Percentiles rank a stretch among this genome's conserved stretches.
phyloP scores from a whole-genome alignment of 768 basidiomycete species.

The Agaricus sinodeliciosus region DNA sequence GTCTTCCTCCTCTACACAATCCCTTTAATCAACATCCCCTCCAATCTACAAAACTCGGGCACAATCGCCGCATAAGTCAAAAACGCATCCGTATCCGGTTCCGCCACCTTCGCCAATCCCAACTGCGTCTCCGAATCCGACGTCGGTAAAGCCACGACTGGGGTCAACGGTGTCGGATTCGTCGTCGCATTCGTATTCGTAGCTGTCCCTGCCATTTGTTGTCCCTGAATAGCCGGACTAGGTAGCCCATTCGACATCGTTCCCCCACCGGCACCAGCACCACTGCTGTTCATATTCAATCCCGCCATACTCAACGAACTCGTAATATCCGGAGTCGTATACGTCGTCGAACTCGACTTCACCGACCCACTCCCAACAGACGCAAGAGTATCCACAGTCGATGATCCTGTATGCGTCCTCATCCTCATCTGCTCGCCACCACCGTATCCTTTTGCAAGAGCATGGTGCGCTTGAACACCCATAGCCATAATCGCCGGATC shows the following conservation, averaged over 20 bases:
- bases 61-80: slow-evolving; percentile 83
- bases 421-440: slow-evolving; percentile 24
- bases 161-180: slow-evolving; percentile 55
- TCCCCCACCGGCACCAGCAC: too few relatives aligned
- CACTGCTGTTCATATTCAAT: slow-evolving; percentile 15
- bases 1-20: slow-evolving; percentile 38
- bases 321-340: slow-evolving; percentile 55
- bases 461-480: slow-evolving; percentile 24
- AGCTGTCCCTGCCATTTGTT: neutral
- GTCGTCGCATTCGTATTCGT: slow-evolving; percentile 18
- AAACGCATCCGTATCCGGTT: slow-evolving; percentile 79
- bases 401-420: slow-evolving; percentile 48
- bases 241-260: slow-evolving; percentile 16
- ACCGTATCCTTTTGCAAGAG: slow-evolving; percentile 30
- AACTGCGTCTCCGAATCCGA: slow-evolving; percentile 67
- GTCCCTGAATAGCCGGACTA: neutral
- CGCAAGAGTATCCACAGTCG: slow-evolving; percentile 27
- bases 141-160: slow-evolving; percentile 67
- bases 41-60: slow-evolving; percentile 75
- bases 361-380: slow-evolving; percentile 20
- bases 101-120: slow-evolving; percentile 77
- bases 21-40: slow-evolving; percentile 69
- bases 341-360: slow-evolving; percentile 35
- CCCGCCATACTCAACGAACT: slow-evolving; percentile 11
- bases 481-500: slow-evolving; percentile 12